Conservation (phyloP, 805 yeast genomes). For the Metschnikowia cubensis region DNA sequence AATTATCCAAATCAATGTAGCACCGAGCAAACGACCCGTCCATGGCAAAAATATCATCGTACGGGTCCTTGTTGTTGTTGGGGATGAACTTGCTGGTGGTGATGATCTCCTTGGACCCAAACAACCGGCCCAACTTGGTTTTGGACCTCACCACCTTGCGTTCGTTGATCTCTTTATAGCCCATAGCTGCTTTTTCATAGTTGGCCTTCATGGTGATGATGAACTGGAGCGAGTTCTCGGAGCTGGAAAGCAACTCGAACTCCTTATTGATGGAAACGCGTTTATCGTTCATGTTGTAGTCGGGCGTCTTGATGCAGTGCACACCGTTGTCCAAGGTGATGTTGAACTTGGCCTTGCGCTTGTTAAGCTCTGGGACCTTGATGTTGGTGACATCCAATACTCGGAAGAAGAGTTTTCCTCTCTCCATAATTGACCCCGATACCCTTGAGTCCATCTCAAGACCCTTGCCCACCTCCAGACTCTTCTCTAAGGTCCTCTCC, state of each 20-base stretch:
- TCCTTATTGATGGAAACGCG: constrained; percentile 57
- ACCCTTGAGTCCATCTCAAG: not conserved
- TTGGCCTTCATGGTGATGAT: constrained; percentile 69
- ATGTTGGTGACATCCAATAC: constrained; percentile 45
- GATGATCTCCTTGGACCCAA: constrained; percentile 46
- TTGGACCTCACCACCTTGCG: constrained; percentile 45
- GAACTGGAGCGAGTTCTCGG: constrained; percentile 54
- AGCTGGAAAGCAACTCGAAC: constrained; percentile 61
- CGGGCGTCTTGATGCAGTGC: constrained; percentile 68
- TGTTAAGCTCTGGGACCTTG: constrained; percentile 43
- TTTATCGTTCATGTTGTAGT: constrained; percentile 34
- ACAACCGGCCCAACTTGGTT: constrained; percentile 42
- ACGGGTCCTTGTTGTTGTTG: constrained; percentile 50
- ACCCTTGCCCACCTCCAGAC: not conserved
- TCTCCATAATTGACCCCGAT: constrained; percentile 22
- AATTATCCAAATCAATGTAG: constrained; percentile 58
- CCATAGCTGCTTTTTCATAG: constrained; percentile 48
- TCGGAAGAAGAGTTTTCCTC: constrained; percentile 55
- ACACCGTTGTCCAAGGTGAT: constrained; percentile 74
- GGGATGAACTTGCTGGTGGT: constrained; percentile 51
- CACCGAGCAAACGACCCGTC: constrained; percentile 90
- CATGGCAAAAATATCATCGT: constrained; percentile 64
- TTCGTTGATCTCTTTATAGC: constrained; percentile 58
- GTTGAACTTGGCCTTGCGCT: constrained; percentile 47
- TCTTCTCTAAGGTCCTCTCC: not conserved